phyloP scores from a whole-genome alignment of 495 filamentous ascomycete species.

The Tuber magnatum region DNA sequence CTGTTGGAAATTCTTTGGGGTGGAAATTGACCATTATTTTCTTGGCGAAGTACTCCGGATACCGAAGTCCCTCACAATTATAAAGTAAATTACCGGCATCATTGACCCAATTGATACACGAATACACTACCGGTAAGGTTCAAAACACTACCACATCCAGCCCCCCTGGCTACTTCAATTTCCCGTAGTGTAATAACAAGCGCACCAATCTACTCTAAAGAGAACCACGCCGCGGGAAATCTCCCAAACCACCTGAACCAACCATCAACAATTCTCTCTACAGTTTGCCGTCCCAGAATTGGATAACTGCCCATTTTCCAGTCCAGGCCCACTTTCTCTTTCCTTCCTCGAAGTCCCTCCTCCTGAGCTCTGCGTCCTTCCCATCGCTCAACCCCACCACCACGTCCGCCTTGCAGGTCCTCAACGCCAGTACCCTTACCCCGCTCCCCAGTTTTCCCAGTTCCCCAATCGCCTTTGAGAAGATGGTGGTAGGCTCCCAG shows the following conservation, averaged over 20 bases:
- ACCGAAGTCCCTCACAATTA: too few relatives aligned
- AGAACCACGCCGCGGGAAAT: not conserved
- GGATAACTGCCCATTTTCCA: conserved; percentile 93
- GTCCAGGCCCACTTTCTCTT: conserved; percentile 92
- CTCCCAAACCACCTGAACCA: not conserved
- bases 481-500: conserved; percentile 85
- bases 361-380: conserved; percentile 69
- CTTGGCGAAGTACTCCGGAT: too few relatives aligned
- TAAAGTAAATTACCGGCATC: too few relatives aligned
- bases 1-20: too few relatives aligned
- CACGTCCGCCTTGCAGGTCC: conserved; percentile 93
- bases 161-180: not conserved
- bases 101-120: not conserved
- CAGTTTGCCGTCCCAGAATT: conserved; percentile 69
- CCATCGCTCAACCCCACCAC: conserved; percentile 81
- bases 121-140: too few relatives aligned
- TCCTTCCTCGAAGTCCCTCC: conserved; percentile 60
- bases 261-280: conserved; percentile 33
- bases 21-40: too few relatives aligned
- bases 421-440: conserved; percentile 71
- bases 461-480: conserved; percentile 77
- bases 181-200: not conserved
- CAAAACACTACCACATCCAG: not conserved
- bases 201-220: not conserved
- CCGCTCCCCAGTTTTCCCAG: conserved; percentile 66